Evolutionary conservation across 2,329 filamentous ascomycete species (phyloP), one percentile per base, ranked within the genome.

Genomic region (Aschersonia sp.): DNA sequence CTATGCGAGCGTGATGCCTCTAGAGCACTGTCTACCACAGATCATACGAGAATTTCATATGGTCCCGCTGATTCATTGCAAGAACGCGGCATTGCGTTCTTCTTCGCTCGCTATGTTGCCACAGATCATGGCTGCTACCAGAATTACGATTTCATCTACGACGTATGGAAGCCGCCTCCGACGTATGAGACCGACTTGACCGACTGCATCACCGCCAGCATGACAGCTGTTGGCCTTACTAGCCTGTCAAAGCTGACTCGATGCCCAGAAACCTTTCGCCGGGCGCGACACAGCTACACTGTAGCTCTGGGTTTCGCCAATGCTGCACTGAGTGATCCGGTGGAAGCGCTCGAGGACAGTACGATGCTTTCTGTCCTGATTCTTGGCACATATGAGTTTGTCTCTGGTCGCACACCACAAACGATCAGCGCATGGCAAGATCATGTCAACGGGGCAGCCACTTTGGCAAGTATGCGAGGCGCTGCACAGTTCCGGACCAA

Each of bases 361-460:
- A 78, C 75, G 0, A 70, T 78, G 66, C 68, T 71, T 33, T 68
- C 64, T 1, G 68, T 78, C 12, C 63, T 78, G 44, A 69, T 78
- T 43, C 63, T 78, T 5, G 69, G 72, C 42, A 70, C 74, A 5
- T 78, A 72, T 52, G 74, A 78, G 57, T 72, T 71, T 53, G 64
- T 77, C 50, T 69, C 71, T 9, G 72, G 72, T 12, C 64, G 61
- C 22, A 67, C 63, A 6, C 59, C 64, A 6, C 64, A 67, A 46
- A 75, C 71, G 0, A 63, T 75, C 53, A 60, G 64, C 46, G 71
- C 71, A 9, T 78, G 73, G 69, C 68, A 72, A 49, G 63, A 73
- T 46, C 75, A 78, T 53, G 64, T 77, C 39, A 70, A 69, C 44
- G 74, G 73, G 8, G 74, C 75, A 2, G 68, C 69, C 3, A 66